Evolutionary conservation across 345 rosid genomes (phyloP), one percentile per base, ranked within the genome.

Genomic region (Boechera retrofracta): DNA sequence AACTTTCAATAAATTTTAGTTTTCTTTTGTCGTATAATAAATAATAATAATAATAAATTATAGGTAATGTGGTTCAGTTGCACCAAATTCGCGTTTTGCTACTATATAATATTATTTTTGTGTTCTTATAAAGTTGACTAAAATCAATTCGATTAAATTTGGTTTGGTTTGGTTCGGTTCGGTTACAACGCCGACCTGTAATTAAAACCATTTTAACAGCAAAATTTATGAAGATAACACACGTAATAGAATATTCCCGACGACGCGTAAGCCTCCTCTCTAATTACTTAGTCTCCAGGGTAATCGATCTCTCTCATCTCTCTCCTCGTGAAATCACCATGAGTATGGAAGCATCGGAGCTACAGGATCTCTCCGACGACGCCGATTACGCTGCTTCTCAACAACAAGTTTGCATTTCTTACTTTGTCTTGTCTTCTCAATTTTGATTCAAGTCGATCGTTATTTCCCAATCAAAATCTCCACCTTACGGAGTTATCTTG

Each of bases 301-400:
- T 67, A 69, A 69, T 74, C 81, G 68, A 73, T 24, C 69, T 54
- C 58, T 47, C 16, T 55, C 24, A 39, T 48, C n/a, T 11, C 64
- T 52, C 52, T 33, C 64, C 42, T 42, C 48, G n/a, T 2, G 33
- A 54, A 41, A 64, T 71, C 77, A 73, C 64, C 79, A 75, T 66
- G 81, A 78, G 77, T 58, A 92, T 92, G 91, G 96, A 83, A 64
- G 92, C 91, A 86, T 48, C 89, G 7, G 99, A 96, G 67, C 85
- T 86, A 51, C 88, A 88, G 59, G 99, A 96, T 78, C 87, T 96
- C 66, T 91, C 98, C 4, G 99, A 96, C 84, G 99, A 96, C 82
- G 92, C 98, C 52, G 98, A 96, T 79, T 96, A 91, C 85, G 98
- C 97, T 3, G 98, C 95, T 6, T 93, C 99, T 35, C 82, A 85